phyloP scores from a whole-genome alignment of 1,139 yeast species.

The Saccharomyces hybrid region DNA sequence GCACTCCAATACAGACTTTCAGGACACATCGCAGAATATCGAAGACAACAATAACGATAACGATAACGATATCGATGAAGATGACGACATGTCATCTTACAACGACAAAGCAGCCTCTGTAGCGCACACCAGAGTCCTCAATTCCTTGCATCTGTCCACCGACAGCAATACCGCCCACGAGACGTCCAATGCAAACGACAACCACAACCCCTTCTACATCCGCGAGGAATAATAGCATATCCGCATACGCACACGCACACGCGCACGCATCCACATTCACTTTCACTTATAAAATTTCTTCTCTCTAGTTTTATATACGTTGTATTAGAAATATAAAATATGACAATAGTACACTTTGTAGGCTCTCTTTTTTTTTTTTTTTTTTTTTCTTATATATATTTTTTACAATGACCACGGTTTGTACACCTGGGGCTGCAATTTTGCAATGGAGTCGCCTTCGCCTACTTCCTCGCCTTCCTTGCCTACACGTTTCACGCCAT shows the following conservation, averaged over 20 bases:
- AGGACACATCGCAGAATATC: not conserved
- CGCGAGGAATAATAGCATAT: not conserved
- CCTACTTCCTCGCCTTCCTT: not conserved
- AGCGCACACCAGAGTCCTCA: not conserved
- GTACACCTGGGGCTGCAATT: slow-evolving; percentile 26
- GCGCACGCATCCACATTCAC: not conserved
- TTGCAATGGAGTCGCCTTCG: slow-evolving; percentile 21
- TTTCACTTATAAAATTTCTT: not conserved
- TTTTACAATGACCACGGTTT: slow-evolving; percentile 29
- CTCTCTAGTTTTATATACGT: not conserved
- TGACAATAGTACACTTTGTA: not conserved
- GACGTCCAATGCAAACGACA: not conserved
- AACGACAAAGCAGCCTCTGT: not conserved
- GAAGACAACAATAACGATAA: not conserved
- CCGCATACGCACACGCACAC: not conserved
- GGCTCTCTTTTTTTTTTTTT: not conserved
- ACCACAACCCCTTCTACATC: not conserved
- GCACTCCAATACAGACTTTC: not conserved
- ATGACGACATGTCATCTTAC: not conserved
- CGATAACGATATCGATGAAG: not conserved
- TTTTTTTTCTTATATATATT: not conserved
- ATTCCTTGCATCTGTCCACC: not conserved
- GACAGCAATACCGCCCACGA: not conserved
- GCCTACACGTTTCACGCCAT: slow-evolving; percentile 11
- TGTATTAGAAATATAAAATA: not conserved